Conservation (phyloP, 208 protist species). For the Strigomonas galati region DNA sequence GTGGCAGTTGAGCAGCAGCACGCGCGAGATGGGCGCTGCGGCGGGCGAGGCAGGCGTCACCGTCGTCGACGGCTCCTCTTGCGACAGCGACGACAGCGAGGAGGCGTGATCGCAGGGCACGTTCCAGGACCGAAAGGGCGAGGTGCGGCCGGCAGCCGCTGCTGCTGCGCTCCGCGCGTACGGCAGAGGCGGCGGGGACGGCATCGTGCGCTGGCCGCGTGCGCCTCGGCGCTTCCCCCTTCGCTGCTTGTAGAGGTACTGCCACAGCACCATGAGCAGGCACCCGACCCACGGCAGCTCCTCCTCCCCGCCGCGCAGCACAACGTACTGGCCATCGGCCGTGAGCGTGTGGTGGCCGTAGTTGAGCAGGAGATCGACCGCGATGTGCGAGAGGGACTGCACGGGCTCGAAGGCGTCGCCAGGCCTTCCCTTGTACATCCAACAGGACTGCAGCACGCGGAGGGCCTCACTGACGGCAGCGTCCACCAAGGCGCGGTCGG, state of each 20-base stretch:
- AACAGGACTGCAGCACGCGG: slow-evolving; percentile 49
- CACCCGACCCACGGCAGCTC: slow-evolving; percentile 57
- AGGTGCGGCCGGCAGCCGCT: no score
- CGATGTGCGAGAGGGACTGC: slow-evolving; percentile 32
- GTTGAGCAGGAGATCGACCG: slow-evolving; percentile 47
- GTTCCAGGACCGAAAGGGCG: background rate
- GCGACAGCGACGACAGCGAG: background rate
- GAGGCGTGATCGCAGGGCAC: background rate
- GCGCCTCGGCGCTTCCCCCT: background rate
- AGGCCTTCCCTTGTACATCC: slow-evolving; percentile 43
- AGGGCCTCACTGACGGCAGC: slow-evolving; percentile 38
- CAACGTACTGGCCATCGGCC: slow-evolving; percentile 36
- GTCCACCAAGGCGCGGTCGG: slow-evolving; percentile 16
- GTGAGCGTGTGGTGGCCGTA: slow-evolving; percentile 53
- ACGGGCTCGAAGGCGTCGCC: slow-evolving; percentile 67
- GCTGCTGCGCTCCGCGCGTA: background rate
- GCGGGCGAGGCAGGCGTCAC: background rate
- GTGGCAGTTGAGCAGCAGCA: slow-evolving; percentile 68
- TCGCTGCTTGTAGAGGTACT: slow-evolving; percentile 16
- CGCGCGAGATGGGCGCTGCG: slow-evolving; percentile 23
- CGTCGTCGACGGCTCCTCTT: background rate
- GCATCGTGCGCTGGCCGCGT: background rate
- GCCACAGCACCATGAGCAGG: slow-evolving; percentile 42
- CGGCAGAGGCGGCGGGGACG: background rate
- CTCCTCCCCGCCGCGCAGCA: slow-evolving; percentile 47